phyloP scores from a whole-genome alignment of 371 early-diverging fungal genomes.

The Saksenaea vasiformis region DNA sequence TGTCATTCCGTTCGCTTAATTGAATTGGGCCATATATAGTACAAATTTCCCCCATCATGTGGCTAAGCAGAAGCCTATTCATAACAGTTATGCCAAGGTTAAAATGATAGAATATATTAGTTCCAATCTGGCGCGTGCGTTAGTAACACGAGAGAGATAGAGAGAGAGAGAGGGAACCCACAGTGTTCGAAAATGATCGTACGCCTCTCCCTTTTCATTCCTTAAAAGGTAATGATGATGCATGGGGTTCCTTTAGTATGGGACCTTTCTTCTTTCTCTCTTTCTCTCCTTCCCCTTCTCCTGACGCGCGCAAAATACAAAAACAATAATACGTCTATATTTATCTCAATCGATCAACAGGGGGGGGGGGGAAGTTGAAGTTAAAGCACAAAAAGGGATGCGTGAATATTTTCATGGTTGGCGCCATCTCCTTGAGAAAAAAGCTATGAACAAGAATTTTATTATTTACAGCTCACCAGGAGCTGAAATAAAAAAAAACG shows the following conservation, averaged over 20 bases:
- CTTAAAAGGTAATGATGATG: not conserved
- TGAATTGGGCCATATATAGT: no score
- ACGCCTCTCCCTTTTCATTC: not conserved
- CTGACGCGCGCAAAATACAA: slow-evolving; percentile 3
- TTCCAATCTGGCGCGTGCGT: not conserved
- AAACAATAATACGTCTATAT: slow-evolving; percentile 11
- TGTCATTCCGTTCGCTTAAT: no score
- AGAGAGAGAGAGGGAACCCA: not conserved
- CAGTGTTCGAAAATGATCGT: not conserved
- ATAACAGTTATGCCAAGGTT: no score
- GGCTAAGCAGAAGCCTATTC: no score
- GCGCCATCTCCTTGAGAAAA: not conserved
- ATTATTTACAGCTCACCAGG: not conserved
- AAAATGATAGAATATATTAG: no score
- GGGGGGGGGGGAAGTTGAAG: not conserved
- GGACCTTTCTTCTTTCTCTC: not conserved
- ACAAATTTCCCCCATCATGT: no score
- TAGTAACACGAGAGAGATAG: not conserved
- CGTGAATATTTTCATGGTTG: not conserved
- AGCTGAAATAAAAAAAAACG: not conserved
- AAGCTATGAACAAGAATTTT: not conserved
- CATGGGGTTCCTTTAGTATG: not conserved
- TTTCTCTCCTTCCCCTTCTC: no score
- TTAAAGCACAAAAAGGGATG: not conserved
- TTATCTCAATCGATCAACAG: not conserved